phyloP scores from a whole-genome alignment of 2,329 filamentous ascomycete genomes.

The Canariomyces notabilis region DNA sequence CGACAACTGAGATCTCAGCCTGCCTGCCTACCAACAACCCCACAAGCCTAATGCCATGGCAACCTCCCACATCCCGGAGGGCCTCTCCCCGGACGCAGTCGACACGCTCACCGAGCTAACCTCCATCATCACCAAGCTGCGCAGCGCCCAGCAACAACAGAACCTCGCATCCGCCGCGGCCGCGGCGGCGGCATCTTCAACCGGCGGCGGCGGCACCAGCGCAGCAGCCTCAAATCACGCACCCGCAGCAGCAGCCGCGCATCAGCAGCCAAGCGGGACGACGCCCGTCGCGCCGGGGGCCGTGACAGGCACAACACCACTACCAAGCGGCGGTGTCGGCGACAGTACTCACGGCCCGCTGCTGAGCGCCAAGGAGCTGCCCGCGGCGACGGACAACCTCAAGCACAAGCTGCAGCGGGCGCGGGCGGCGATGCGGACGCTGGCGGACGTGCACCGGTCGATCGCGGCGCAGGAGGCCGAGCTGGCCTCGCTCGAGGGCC shows the following conservation, averaged over 20 bases:
- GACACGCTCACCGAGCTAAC: constrained; percentile 81
- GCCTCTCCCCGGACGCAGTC: constrained; percentile 75
- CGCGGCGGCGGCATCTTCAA: neutral
- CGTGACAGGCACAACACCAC: constrained; percentile 25
- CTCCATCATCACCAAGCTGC: constrained; percentile 69
- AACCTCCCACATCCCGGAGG: constrained; percentile 47
- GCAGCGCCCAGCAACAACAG: constrained; percentile 41
- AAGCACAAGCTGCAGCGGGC: constrained; percentile 82
- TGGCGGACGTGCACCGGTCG: constrained; percentile 66
- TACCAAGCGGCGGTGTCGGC: no score
- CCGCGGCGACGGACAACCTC: constrained; percentile 69
- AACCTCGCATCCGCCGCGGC: constrained; percentile 28
- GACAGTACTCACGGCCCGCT: neutral
- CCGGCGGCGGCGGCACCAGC: constrained; percentile 4
- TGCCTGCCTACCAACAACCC: constrained; percentile 1
- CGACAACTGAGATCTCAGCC: no score
- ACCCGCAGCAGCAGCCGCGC: constrained; percentile 1
- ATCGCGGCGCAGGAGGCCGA: constrained; percentile 67
- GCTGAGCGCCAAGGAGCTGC: constrained; percentile 65
- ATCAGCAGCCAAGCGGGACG: constrained; percentile 20
- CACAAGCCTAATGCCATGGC: constrained; percentile 12
- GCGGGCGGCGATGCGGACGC: constrained; percentile 55
- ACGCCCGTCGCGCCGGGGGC: constrained; percentile 20
- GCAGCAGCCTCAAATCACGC: constrained; percentile 22
- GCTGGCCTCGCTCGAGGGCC: constrained; percentile 60